phyloP scores from a whole-genome alignment of 2,329 filamentous ascomycete species.

The Dactylellina drechsleri region DNA sequence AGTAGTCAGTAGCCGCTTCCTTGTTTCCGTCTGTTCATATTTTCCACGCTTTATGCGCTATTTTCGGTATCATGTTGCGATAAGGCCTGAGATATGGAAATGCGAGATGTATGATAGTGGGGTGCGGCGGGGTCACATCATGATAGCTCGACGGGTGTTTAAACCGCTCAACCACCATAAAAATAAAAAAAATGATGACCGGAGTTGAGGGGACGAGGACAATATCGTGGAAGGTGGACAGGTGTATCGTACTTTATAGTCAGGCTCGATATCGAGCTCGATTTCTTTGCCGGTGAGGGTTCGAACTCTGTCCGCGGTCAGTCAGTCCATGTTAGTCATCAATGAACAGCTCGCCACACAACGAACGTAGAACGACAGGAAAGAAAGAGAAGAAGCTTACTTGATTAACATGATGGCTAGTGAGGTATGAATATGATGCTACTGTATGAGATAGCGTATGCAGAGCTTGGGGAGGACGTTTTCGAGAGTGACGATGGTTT shows the following conservation, averaged over 20 bases:
- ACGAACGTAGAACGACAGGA: no score
- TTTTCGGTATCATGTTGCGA: no score
- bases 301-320: constrained; percentile 74
- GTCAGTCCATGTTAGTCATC: constrained; percentile 38
- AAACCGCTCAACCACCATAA: constrained; percentile 16
- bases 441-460: not conserved
- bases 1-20: no score
- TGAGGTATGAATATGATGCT: not conserved
- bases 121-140: no score
- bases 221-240: not conserved
- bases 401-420: constrained; percentile 66
- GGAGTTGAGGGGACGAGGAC: not conserved
- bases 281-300: constrained; percentile 99
- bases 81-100: no score
- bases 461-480: not conserved
- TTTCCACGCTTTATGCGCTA: no score
- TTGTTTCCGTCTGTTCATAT: no score
- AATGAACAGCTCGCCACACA: not conserved
- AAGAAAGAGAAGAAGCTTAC: constrained; percentile 60
- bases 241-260: constrained; percentile 79
- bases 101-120: no score
- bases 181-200: not conserved
- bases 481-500: not conserved
- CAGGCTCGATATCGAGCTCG: constrained; percentile 93
- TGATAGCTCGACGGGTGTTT: constrained; percentile 14